Evolutionary conservation across 2,329 filamentous ascomycete species (phyloP).

Genomic region (Lachnellula suecica): DNA sequence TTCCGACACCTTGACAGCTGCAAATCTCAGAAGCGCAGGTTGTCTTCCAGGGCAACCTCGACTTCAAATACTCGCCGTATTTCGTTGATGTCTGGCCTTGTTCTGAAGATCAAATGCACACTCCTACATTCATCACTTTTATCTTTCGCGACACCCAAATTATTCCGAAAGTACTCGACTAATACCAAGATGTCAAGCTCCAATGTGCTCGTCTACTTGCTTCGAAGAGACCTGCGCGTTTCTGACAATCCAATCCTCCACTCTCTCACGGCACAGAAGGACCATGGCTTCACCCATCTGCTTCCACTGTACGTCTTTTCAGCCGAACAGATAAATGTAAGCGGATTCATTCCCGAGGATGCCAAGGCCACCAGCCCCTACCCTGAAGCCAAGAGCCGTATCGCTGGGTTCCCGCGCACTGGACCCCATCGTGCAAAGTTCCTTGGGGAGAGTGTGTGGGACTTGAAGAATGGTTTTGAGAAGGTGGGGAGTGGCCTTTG

Average conservation of each 20-base stretch:
- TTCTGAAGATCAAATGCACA: neutral
- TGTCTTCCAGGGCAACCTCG: neutral
- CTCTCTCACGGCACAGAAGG: constrained; percentile 45
- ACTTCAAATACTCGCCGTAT: neutral
- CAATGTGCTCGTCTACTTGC: constrained; percentile 66
- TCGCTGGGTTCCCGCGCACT: constrained; percentile 71
- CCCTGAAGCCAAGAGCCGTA: constrained; percentile 63
- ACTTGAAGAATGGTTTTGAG: constrained; percentile 63
- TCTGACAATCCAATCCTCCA: constrained; percentile 75
- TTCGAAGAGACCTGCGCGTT: constrained; percentile 71
- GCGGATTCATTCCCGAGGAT: constrained; percentile 63
- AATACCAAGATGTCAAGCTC: constrained; percentile 33
- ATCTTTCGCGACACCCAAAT: neutral
- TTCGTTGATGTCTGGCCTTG: neutral
- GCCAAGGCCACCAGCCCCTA: constrained; percentile 56
- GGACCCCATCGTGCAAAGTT: constrained; percentile 73
- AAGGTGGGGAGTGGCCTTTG: constrained; percentile 58
- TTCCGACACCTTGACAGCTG: neutral
- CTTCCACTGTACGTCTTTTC: constrained; percentile 70
- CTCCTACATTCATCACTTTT: neutral
- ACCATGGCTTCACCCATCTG: constrained; percentile 64
- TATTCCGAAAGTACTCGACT: neutral
- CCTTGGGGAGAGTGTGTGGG: constrained; percentile 70
- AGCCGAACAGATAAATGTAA: constrained; percentile 70
- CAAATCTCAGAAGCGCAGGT: neutral